Evolutionary conservation across 495 filamentous ascomycete genomes (phyloP), one percentile per base, ranked within the genome.

Genomic region (Hypoxylon rickii): DNA sequence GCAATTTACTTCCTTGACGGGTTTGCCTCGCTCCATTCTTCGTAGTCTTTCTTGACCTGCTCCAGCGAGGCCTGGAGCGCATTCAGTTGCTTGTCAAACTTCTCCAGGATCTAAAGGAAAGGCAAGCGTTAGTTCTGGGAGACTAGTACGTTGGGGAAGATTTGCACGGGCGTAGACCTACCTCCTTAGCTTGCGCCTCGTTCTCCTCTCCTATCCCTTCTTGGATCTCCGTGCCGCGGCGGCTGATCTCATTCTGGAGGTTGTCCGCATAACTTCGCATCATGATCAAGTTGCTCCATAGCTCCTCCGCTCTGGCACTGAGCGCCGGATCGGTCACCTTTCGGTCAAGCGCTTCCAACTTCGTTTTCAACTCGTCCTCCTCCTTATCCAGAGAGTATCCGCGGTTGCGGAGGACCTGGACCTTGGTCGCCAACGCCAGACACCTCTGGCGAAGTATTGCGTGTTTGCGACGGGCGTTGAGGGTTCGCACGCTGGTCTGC

Each of bases 211-310:
- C 34, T 87, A 83, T 64, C 88, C 85, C 70, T 41, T 84, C 80
- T 18, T 79, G 75, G 18, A 78, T 68, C 70, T 76, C 57, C 52
- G 71, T 39, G 69, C 83, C 70, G 62, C 81, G 53, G 81, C 83
- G 87, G 62, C 88, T 84, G 58, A 94, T 79, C 74, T 96, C 92
- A 43, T 79, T 79, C 71, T 90, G 87, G 57, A 99, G 73, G 38
- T 83, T 81, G 65, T 86, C 84, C 26, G 89, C 88, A 58, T 90
- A 83, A 55, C 93, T 90, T 59, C 89, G 78, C 29, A 97, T 83
- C 19, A 86, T 86, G 47, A 96, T 83, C 81, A 99, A 87, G 24
- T 95, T 79, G 29, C 94, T 95, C 94, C 94, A 99, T 42, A 99
- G 88, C 76, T 99, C 94, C 71, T 99, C 94, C 44, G 85, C 85